Evolutionary conservation across 169 alveolate species (phyloP), one percentile per base, ranked within the genome.

Genomic region (Eimeria maxima): DNA sequence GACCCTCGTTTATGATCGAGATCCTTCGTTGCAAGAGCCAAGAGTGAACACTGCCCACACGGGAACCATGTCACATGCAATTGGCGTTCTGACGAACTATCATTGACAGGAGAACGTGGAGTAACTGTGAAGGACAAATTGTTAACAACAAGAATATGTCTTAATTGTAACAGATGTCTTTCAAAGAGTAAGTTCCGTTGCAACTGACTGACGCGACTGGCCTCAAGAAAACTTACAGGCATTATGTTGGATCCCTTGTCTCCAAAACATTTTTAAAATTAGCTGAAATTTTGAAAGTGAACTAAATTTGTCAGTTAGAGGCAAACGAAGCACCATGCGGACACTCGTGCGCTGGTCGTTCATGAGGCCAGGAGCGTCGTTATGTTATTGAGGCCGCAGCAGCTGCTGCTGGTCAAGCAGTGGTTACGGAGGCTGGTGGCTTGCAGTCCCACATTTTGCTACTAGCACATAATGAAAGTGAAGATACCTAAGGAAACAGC

Each of bases 351-450:
- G 57, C 18, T 50, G 57, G 57, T 50, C 60, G 60, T 6, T 6
- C 18, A 50, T 50, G 60, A n/a, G n/a, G n/a, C n/a, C n/a, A n/a
- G n/a, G n/a, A n/a, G n/a, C n/a, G n/a, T n/a, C n/a, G n/a, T n/a
- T n/a, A n/a, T n/a, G n/a, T n/a, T n/a, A n/a, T 8, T 50, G 60
- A n/a, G n/a, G n/a, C n/a, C n/a, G n/a, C 74, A 24, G 38, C 20
- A 38, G 42, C 42, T 69, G 78, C 24, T 29, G 78, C 78, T 69
- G 78, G 78, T 69, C 78, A 69, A 47, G 47, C 78, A 69, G 78
- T 69, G 78, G 78, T 69, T 69, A 69, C 24, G 20, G 47, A 69
- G 24, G 20, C 27, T 29, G 44, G 47, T 44, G 78, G 78, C 78
- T 69, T 29, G 44, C 27, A 69, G 13, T 29, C 20, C 22, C 47